Conservation (phyloP, 2,329 filamentous ascomycete species). For the Fusarium transvaalense region DNA sequence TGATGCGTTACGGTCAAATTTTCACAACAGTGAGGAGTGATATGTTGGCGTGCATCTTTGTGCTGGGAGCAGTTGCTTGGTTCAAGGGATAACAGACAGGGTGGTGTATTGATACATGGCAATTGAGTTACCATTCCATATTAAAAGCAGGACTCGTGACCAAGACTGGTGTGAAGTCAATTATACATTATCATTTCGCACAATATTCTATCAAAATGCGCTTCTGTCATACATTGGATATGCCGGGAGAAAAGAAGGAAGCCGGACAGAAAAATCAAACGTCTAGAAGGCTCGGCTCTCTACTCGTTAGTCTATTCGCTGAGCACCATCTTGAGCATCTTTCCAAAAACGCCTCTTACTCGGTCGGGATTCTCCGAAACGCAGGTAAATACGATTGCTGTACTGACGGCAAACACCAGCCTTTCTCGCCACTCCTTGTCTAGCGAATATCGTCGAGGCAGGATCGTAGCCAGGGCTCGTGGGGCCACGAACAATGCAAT, state of each 20-base stretch:
- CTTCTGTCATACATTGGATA: background rate
- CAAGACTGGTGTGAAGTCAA: background rate
- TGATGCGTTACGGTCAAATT: constrained; percentile 76
- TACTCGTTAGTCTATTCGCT: constrained; percentile 46
- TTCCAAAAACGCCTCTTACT: constrained; percentile 77
- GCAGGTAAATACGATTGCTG: constrained; percentile 77
- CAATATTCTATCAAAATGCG: background rate
- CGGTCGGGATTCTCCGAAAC: constrained; percentile 71
- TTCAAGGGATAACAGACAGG: constrained; percentile 43
- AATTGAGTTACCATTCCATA: constrained; percentile 13
- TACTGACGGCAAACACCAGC: constrained; percentile 73
- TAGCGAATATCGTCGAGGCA: constrained; percentile 75
- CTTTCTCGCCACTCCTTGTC: constrained; percentile 77
- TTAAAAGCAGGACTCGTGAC: background rate
- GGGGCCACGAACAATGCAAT: constrained; percentile 85
- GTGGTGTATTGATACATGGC: constrained; percentile 7
- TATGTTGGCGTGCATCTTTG: constrained; percentile 81
- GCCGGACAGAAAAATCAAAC: background rate
- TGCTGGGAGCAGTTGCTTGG: constrained; percentile 72
- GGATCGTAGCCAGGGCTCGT: constrained; percentile 77
- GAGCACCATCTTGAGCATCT: constrained; percentile 66
- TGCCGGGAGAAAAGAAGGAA: background rate
- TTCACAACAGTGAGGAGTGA: constrained; percentile 78
- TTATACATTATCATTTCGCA: constrained; percentile 29
- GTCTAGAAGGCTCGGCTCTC: background rate